Conservation (phyloP, 208 protist species). For the Lotmaria passim region DNA sequence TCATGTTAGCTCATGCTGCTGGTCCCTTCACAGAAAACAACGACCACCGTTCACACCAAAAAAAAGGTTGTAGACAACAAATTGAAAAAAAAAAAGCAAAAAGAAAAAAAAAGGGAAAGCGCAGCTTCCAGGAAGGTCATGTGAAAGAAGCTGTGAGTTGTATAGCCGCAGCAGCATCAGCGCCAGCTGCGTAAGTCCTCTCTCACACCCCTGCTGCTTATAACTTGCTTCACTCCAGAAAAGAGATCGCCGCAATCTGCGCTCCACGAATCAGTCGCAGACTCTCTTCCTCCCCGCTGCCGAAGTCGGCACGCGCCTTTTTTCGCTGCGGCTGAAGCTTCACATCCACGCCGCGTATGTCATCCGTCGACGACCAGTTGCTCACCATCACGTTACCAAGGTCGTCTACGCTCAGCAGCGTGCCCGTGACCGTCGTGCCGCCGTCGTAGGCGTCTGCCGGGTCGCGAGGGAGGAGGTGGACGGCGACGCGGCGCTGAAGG, state of each 20-base stretch:
- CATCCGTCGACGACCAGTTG: constrained; percentile 37
- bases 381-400: constrained; percentile 67
- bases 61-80: too few relatives aligned
- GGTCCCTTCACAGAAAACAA: too few relatives aligned
- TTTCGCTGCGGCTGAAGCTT: constrained; percentile 24
- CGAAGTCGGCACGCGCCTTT: constrained; percentile 14
- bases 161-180: too few relatives aligned
- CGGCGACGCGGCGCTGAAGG: constrained; percentile 40
- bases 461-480: constrained; percentile 23
- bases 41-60: too few relatives aligned
- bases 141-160: too few relatives aligned
- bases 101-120: too few relatives aligned
- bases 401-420: constrained; percentile 72
- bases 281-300: constrained; percentile 13
- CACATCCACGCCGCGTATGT: background rate
- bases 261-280: constrained; percentile 61
- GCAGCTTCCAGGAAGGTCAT: too few relatives aligned
- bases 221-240: constrained; percentile 5
- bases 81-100: too few relatives aligned
- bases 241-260: constrained; percentile 52
- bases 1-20: too few relatives aligned
- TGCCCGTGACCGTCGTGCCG: constrained; percentile 35
- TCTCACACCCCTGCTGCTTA: background rate
- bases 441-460: background rate
- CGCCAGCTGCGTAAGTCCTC: too few relatives aligned